Percentiles rank a stretch among this genome's conserved stretches.
These are phyloP conservation scores for Typha latifolia DNA, from an alignment of 176 grass and related monocot genomes.

Conservation along the genomic window DNA sequence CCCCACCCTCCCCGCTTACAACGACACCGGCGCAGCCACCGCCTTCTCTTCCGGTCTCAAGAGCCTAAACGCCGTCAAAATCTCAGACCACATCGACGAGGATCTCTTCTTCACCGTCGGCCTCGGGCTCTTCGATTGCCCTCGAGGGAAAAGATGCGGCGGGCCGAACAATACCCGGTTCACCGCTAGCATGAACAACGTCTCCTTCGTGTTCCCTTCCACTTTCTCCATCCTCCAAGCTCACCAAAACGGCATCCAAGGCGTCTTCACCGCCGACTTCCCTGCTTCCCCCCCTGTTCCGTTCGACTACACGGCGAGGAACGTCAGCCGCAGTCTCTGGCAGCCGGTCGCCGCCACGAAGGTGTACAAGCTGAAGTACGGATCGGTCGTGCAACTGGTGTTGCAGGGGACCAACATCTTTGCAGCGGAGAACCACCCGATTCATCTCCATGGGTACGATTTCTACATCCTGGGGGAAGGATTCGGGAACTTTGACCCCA, in stretches of 20 bases:
- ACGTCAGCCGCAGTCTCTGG: slow-evolving; percentile 62
- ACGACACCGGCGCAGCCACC: slow-evolving; percentile 58
- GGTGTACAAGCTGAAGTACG: slow-evolving; percentile 70
- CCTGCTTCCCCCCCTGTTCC: slow-evolving; percentile 56
- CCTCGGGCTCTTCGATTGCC: slow-evolving; percentile 69
- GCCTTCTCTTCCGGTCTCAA: slow-evolving; percentile 45
- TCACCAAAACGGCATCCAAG: slow-evolving; percentile 23
- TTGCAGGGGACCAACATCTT: slow-evolving; percentile 87
- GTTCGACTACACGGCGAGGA: slow-evolving; percentile 81
- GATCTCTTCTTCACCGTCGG: slow-evolving; percentile 89
- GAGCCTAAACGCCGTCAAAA: slow-evolving; percentile 25
- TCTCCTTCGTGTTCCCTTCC: slow-evolving; percentile 70
- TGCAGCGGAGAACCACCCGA: slow-evolving; percentile 87
- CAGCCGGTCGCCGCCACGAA: slow-evolving; percentile 56
- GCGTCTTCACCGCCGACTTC: slow-evolving; percentile 75
- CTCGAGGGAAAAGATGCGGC: slow-evolving; percentile 27
- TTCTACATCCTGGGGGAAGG: slow-evolving; percentile 83
- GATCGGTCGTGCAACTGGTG: slow-evolving; percentile 64
- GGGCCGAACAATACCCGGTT: slow-evolving; percentile 81
- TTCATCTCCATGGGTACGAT: slow-evolving; percentile 90
- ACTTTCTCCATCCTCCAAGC: slow-evolving; percentile 67
- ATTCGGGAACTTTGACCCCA: slow-evolving; percentile 62
- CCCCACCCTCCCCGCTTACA: slow-evolving; percentile 67
- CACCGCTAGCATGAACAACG: slow-evolving; percentile 81
- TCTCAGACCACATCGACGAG: slow-evolving; percentile 47